Conservation (phyloP, 768 basidiomycete species). For the Macrolepiota fuliginosa region DNA sequence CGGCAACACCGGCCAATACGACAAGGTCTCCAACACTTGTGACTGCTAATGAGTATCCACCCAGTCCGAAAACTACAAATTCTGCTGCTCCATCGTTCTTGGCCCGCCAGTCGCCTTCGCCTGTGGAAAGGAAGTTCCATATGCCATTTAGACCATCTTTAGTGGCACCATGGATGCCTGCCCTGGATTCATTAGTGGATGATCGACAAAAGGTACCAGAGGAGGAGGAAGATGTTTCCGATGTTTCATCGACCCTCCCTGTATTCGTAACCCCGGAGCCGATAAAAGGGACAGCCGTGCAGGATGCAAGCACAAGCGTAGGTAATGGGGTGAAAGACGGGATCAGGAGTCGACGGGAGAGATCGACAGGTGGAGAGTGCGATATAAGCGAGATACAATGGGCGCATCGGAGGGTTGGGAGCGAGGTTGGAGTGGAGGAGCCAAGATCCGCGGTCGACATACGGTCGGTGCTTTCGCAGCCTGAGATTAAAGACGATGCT, state of each 20-base stretch:
- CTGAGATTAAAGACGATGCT: slow-evolving; percentile 4
- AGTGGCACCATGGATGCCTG: not conserved
- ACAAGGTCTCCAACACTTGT: slow-evolving; percentile 6
- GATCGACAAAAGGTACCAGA: not conserved
- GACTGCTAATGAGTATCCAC: slow-evolving; percentile 9
- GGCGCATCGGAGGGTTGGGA: not conserved
- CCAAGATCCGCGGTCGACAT: not conserved
- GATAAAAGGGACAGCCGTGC: not conserved
- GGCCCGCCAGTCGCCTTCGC: not conserved
- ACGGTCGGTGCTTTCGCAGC: no score
- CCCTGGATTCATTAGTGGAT: not conserved
- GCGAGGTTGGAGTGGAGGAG: not conserved
- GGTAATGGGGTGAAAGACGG: not conserved
- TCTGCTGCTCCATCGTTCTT: not conserved
- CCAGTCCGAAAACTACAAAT: not conserved
- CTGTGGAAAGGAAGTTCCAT: slow-evolving; percentile 11
- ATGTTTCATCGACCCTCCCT: slow-evolving; percentile 8
- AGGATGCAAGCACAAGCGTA: not conserved
- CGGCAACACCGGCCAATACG: not conserved
- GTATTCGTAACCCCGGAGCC: not conserved
- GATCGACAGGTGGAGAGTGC: slow-evolving; percentile 3
- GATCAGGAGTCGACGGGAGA: not conserved
- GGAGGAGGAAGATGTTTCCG: not conserved
- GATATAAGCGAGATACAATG: slow-evolving; percentile 2
- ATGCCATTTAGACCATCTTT: slow-evolving; percentile 1